Evolutionary conservation across 177 flowering plant species (phyloP), one percentile per base, ranked within the genome.

Genomic region (Telopea speciosissima): DNA sequence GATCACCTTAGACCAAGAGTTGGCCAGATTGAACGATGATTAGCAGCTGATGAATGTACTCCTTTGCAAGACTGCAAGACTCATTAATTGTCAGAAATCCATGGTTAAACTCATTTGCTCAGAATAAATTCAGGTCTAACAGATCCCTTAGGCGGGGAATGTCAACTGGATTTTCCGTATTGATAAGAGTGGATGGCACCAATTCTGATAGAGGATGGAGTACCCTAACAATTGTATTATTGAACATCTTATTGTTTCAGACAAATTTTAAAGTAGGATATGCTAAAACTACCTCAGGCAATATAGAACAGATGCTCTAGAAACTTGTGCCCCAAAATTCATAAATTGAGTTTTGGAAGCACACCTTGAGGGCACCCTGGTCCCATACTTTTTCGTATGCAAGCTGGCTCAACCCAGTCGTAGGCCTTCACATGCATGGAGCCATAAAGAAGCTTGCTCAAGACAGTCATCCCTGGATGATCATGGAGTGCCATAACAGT

Each of bases 401-500:
- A 44, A 49, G 92, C 69, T 72, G 97, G 95, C 67, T 92, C 96
- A 73, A 90, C 90, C 99, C 99, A 95, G 74, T 95, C 99, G 83
- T 87, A 95, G 60, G 89, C 97, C 82, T 89, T 95, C 68, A 95
- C 94, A 66, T 92, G 97, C 88, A 95, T 70, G 78, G 97, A 95
- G 14, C 99, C 99, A 77, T 91, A 92, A n/a, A 92, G 88, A 68
- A 95, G 70, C 85, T 90, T 95, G 91, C 97, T 91, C 65, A 90
- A 84, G 58, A 94, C 97, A 56, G 93, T 87, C 97, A 92, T 92
- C 66, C 87, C 89, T 45, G 97, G 99, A 89, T 95, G 99, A 72
- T 92, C 96, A 73, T 95, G 99, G 44, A 95, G 93, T 62, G 99
- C 97, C 81, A 95, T 91, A 67, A 85, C 96, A 8, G 99, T 81